phyloP scores from a whole-genome alignment of 495 filamentous ascomycete genomes.

The Penicillium silybi region DNA sequence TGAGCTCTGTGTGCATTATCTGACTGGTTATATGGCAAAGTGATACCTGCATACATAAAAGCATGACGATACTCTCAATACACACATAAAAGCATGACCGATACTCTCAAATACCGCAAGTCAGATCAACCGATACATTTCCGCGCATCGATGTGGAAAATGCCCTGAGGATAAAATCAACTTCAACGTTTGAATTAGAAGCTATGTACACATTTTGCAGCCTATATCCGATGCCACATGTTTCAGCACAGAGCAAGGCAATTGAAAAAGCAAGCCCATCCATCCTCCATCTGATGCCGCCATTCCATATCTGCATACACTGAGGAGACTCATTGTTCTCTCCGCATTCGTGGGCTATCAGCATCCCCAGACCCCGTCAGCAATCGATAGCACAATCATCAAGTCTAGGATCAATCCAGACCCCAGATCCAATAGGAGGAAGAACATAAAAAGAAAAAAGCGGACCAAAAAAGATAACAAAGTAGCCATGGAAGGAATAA shows the following conservation, averaged over 20 bases:
- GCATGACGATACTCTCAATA: too few relatives aligned
- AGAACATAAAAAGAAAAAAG: conserved; percentile 6
- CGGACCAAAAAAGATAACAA: conserved; percentile 9
- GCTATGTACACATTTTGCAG: conserved; percentile 25
- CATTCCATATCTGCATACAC: neutral
- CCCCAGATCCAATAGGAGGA: conserved; percentile 7
- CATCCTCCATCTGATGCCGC: neutral
- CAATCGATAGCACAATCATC: conserved; percentile 9
- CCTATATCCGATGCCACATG: neutral
- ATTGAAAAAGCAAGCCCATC: conserved; percentile 2
- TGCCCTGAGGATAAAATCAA: conserved; percentile 1
- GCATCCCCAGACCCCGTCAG: conserved; percentile 4
- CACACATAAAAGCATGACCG: too few relatives aligned
- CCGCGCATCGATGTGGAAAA: neutral
- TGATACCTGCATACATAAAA: too few relatives aligned
- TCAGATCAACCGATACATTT: neutral
- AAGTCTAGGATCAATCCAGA: conserved; percentile 6
- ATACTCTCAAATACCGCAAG: neutral
- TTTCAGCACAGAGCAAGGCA: neutral
- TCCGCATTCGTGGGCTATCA: neutral
- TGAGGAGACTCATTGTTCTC: neutral
- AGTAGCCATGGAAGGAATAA: conserved; percentile 18
- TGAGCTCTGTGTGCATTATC: too few relatives aligned
- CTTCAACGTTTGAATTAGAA: conserved; percentile 21
- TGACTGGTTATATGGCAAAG: too few relatives aligned